These are phyloP conservation scores for Solanum habrochaites DNA, from an alignment of 257 asterid genomes.

Conservation along the genomic window DNA sequence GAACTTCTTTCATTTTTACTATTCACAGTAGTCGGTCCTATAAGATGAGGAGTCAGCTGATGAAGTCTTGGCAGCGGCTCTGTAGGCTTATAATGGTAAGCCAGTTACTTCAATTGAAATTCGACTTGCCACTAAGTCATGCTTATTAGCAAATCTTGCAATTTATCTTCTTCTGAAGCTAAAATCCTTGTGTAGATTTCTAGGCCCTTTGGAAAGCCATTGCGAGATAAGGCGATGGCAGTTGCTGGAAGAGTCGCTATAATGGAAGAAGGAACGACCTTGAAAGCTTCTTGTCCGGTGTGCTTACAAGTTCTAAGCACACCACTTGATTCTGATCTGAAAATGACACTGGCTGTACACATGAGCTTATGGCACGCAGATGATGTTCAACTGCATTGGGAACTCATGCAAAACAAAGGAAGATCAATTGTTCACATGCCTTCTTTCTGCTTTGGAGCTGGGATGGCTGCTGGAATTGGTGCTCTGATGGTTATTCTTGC, in stretches of 20 bases:
- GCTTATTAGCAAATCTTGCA: background rate
- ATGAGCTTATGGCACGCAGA: constrained; percentile 85
- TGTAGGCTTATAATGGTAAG: constrained; percentile 39
- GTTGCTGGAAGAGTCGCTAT: constrained; percentile 66
- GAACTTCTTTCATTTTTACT: background rate
- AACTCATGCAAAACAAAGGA: constrained; percentile 42
- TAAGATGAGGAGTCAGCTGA: constrained; percentile 30
- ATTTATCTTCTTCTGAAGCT: background rate
- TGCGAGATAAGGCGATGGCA: constrained; percentile 60
- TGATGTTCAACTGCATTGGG: constrained; percentile 75
- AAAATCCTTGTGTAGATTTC: constrained; percentile 25
- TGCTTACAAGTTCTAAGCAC: constrained; percentile 35
- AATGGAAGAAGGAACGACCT: constrained; percentile 14
- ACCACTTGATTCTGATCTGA: constrained; percentile 29
- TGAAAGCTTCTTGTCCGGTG: constrained; percentile 66
- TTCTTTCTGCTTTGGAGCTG: constrained; percentile 49
- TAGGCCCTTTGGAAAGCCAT: constrained; percentile 13
- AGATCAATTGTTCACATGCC: constrained; percentile 43
- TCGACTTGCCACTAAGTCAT: background rate
- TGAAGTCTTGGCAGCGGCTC: constrained; percentile 36
- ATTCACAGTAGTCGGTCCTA: background rate
- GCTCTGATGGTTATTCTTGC: constrained; percentile 36
- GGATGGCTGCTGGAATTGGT: constrained; percentile 53
- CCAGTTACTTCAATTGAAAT: background rate
- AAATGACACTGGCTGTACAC: constrained; percentile 65